Conservation (phyloP, 148 eudicot species). For the Diospyros kaki region DNA sequence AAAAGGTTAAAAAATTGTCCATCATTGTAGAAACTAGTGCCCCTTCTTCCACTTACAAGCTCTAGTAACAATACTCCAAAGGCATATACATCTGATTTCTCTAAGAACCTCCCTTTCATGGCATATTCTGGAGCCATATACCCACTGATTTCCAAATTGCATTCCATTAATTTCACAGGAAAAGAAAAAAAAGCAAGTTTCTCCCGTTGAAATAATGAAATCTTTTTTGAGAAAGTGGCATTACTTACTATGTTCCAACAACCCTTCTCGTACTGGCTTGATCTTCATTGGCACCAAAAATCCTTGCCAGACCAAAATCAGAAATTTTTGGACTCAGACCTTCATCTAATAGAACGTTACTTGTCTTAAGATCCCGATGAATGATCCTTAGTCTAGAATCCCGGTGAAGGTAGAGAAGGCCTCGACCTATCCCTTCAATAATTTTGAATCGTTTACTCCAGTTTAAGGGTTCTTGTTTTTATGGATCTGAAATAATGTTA, state of each 20-base stretch:
- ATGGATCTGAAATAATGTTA: constrained; percentile 10
- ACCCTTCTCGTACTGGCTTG: constrained; percentile 31
- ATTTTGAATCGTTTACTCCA: constrained; percentile 33
- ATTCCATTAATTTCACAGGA: no score
- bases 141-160: constrained; percentile 21
- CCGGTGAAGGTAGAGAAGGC: constrained; percentile 42
- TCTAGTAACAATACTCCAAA: constrained; percentile 49
- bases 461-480: not conserved
- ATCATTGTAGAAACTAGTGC: constrained; percentile 20
- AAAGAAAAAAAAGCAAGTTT: no score
- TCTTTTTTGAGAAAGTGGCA: no score
- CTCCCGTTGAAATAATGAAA: no score
- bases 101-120: constrained; percentile 43
- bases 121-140: constrained; percentile 62
- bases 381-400: constrained; percentile 44
- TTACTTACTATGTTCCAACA: constrained; percentile 41
- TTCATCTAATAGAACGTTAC: constrained; percentile 36
- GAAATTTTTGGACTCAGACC: constrained; percentile 38
- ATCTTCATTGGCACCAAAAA: constrained; percentile 25
- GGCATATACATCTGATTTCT: constrained; percentile 53
- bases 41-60: constrained; percentile 38
- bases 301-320: constrained; percentile 41
- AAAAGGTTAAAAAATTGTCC: constrained; percentile 25
- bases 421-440: constrained; percentile 36
- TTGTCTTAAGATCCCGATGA: constrained; percentile 43